These are phyloP conservation scores for Panaeolus papilionaceus DNA, from an alignment of 768 basidiomycete genomes.

Conservation along the genomic window DNA sequence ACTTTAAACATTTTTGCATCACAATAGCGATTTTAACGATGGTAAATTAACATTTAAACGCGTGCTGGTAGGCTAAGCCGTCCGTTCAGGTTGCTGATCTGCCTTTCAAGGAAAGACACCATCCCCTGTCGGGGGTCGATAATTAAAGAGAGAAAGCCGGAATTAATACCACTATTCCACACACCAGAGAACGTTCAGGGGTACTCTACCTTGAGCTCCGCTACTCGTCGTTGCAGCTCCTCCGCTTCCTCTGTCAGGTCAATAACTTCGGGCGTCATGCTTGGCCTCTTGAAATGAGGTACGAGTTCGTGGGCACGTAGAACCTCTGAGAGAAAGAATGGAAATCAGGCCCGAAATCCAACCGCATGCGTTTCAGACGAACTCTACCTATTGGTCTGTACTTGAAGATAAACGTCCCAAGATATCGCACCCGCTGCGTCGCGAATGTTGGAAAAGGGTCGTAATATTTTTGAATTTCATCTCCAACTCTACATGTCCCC, in stretches of 20 bases:
- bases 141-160: no score
- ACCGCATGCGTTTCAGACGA: no score
- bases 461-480: background rate
- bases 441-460: background rate
- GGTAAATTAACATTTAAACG: no score
- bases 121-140: background rate
- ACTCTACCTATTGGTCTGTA: constrained; percentile 24
- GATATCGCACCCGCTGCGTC: background rate
- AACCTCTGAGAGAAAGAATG: constrained; percentile 15
- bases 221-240: background rate
- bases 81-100: background rate
- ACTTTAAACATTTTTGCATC: no score
- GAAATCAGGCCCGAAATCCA: no score
- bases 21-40: no score
- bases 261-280: constrained; percentile 17
- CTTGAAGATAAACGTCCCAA: constrained; percentile 19
- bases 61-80: background rate
- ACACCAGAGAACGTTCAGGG: no score
- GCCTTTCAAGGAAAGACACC: background rate
- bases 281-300: background rate
- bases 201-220: no score
- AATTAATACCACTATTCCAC: no score
- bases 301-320: constrained; percentile 21
- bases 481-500: constrained; percentile 10
- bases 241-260: constrained; percentile 20